Conservation (phyloP, 2,329 filamentous ascomycete species). For the Diaporthe capsici region DNA sequence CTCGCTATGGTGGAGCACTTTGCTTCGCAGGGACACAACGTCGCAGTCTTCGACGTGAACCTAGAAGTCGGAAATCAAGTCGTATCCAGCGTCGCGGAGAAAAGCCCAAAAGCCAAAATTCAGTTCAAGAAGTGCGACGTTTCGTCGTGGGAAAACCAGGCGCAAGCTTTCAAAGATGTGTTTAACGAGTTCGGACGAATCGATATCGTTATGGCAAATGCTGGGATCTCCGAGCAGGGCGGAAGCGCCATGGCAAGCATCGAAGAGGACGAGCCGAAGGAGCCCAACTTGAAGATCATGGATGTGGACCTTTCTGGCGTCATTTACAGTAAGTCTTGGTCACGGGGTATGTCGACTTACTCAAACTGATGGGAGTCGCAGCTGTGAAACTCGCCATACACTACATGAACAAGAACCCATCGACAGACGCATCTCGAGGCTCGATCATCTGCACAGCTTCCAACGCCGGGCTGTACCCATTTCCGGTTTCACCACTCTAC, state of each 20-base stretch:
- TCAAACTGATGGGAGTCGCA: constrained; percentile 44
- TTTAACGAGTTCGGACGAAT: constrained; percentile 48
- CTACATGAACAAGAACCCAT: constrained; percentile 60
- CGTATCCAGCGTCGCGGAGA: constrained; percentile 45
- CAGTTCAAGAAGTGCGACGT: constrained; percentile 54
- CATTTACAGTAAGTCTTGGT: constrained; percentile 58
- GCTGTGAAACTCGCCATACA: constrained; percentile 64
- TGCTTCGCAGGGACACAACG: constrained; percentile 50
- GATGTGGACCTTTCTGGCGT: constrained; percentile 57
- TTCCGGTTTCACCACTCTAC: constrained; percentile 65
- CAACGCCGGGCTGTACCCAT: constrained; percentile 66
- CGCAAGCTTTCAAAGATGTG: constrained; percentile 48
- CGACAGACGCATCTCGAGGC: constrained; percentile 51
- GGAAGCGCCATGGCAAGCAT: constrained; percentile 46
- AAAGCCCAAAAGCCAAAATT: constrained; percentile 46
- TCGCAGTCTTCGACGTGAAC: constrained; percentile 54
- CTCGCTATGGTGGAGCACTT: constrained; percentile 53
- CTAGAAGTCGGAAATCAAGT: constrained; percentile 45
- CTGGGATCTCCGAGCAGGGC: constrained; percentile 61
- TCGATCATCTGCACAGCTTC: constrained; percentile 67
- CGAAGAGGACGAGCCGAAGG: constrained; percentile 50
- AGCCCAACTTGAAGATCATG: constrained; percentile 54
- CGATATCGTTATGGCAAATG: constrained; percentile 65
- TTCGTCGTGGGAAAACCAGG: constrained; percentile 53
- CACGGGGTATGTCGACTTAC: rapidly evolving